Base-by-base conservation (phyloP, 306 rosid genomes). In the Macrotyloma uniflorum region DNA sequence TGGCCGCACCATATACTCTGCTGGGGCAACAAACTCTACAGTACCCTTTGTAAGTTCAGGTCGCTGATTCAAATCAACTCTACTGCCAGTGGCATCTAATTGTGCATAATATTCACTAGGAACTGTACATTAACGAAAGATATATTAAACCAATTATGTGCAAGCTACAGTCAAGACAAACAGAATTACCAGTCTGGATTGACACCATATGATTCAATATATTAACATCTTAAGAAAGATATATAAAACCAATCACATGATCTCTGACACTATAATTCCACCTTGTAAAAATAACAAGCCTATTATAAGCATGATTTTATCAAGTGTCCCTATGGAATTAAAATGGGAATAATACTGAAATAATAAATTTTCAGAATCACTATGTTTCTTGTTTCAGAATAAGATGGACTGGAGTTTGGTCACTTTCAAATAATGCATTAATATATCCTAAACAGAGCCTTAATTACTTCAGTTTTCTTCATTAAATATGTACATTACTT, bases 1-100 rank as follows among this genome's bases (percentile, higher is more conserved):
- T 46, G 98, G 97, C 79, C 99, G 98, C 86, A 93, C 97, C 99
- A 96, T 96, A 84, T 93, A 93, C 82, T 93, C 99, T 8, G 99
- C 92, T 70, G 99, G 97, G 81, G 99, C 99, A 80, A 96, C 98
- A 89, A 96, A 96, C 80, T 96, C 99, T 81, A 96, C 94, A 24
- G 97, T 91, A 58, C 99, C 99, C 78, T 83, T 85, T 40, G 85
- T 80, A 50, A 96, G 97, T 83, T 96, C 99, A 4, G 97, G 97
- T 55, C 98, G 91, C 79, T 93, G 97, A 85, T 91, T 89, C 83
- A 90, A 79, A 85, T 96, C 99, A 80, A 90, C 80, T 89, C 99
- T 90, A 86, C 78, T 91, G 43, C 98, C 98, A 80, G 89, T 87
- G 66, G 91, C 97, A 93, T 96, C 99, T 86, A 96, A 83, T 72